Percentiles rank a stretch among this genome's conserved stretches.
Conservation (phyloP, 1,139 yeast genomes). For the Eremothecium gossypii region DNA sequence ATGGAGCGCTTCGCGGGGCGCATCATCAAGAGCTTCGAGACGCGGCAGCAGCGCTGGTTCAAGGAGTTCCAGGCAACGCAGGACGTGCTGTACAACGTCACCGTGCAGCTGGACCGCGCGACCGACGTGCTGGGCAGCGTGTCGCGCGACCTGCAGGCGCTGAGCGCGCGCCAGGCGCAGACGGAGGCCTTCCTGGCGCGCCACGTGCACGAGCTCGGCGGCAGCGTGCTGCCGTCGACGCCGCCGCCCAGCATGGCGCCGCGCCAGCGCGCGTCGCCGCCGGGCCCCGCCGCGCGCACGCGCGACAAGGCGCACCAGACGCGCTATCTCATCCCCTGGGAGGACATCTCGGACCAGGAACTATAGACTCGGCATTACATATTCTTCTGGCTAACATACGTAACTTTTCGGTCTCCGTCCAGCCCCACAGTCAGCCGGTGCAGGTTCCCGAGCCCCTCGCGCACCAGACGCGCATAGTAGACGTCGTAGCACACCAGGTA, state of each 20-base stretch:
- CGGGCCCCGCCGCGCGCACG: slow-evolving; percentile 12
- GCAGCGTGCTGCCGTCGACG: neutral
- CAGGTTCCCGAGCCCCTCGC: slow-evolving; percentile 24
- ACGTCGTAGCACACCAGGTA: slow-evolving; percentile 81
- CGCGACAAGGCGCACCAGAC: slow-evolving; percentile 5
- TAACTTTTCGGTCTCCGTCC: slow-evolving; percentile 16
- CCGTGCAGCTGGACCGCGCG: slow-evolving; percentile 4
- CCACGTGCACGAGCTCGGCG: slow-evolving; percentile 4
- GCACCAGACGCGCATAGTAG: slow-evolving; percentile 43
- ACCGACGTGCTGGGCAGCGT: slow-evolving; percentile 3
- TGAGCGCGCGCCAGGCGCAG: slow-evolving; percentile 2
- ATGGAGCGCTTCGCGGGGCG: neutral
- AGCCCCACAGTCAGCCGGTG: slow-evolving; percentile 16
- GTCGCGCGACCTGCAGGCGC: slow-evolving; percentile 5
- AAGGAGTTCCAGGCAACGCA: slow-evolving; percentile 7
- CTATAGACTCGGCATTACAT: slow-evolving; percentile 1
- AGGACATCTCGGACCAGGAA: slow-evolving; percentile 13
- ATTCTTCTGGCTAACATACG: slow-evolving; percentile 8
- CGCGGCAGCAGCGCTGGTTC: slow-evolving; percentile 1
- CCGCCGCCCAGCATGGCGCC: slow-evolving; percentile 2
- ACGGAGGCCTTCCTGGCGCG: slow-evolving; percentile 3
- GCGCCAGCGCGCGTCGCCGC: slow-evolving; percentile 3
- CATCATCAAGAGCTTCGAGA: slow-evolving; percentile 2
- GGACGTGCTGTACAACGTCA: slow-evolving; percentile 11
- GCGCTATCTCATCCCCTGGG: slow-evolving; percentile 22